Evolutionary conservation across 2,329 filamentous ascomycete species (phyloP).

Genomic region (Ophidiomyces ophidiicola): DNA sequence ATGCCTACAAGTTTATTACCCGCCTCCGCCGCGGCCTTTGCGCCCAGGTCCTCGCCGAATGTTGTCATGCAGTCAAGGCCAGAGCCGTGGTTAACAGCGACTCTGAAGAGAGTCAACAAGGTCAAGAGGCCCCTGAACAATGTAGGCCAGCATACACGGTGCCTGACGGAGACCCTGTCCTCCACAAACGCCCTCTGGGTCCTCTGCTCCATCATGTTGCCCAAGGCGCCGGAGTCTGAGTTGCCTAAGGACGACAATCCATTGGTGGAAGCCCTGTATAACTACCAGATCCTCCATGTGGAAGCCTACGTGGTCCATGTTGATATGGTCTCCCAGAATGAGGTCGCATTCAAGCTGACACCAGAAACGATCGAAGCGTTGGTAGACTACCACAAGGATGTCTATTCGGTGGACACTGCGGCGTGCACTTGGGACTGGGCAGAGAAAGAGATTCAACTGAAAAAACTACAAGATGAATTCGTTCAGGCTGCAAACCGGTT

Average conservation of each 20-base stretch:
- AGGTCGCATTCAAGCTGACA: constrained; percentile 96
- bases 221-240: constrained; percentile 77
- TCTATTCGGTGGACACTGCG: constrained; percentile 82
- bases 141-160: constrained; percentile 87
- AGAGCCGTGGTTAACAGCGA: constrained; percentile 93
- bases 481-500: constrained; percentile 95
- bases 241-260: constrained; percentile 70
- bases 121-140: constrained; percentile 96
- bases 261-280: constrained; percentile 74
- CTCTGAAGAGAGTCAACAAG: constrained; percentile 89
- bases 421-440: constrained; percentile 88
- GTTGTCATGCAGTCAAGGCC: constrained; percentile 86
- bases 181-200: constrained; percentile 88
- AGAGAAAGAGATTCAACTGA: constrained; percentile 89
- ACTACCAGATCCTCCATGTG: constrained; percentile 84
- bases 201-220: constrained; percentile 80
- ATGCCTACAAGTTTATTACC: constrained; percentile 93
- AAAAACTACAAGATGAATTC: constrained; percentile 95
- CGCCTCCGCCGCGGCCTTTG: constrained; percentile 91
- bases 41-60: constrained; percentile 83
- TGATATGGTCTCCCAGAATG: constrained; percentile 95
- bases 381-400: constrained; percentile 90
- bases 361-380: constrained; percentile 85
- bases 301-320: constrained; percentile 98
- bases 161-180: constrained; percentile 86